Evolutionary conservation across 768 basidiomycete genomes (phyloP), one percentile per base, ranked within the genome.

Genomic region (Termitomyces titanicus): DNA sequence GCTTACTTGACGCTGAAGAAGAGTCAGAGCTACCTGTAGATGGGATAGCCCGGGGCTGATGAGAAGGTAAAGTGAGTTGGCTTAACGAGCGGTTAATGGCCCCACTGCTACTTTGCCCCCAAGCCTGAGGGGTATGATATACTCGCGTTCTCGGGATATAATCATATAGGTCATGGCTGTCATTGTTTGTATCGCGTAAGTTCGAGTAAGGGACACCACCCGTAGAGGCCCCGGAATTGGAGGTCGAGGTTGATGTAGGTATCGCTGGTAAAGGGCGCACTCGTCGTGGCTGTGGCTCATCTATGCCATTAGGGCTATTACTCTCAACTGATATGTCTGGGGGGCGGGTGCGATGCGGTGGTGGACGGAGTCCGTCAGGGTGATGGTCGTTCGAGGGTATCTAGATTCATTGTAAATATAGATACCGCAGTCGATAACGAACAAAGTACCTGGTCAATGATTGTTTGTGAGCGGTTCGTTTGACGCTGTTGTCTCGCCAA

Each of bases 231-330:
- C 52, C 55, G 11, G 51, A 47, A 29, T 43, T 53, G 24, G 60
- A 50, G 27, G 44, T 38, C 24, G 52, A 38, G 22, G 51, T 54
- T 27, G 63, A 56, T 24, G 60, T 61, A 37, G 63, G 63, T 57
- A 64, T 64, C 27, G 63, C 56, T 47, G 63, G 63, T 53, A 64
- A 47, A 24, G 63, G 63, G n/a, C 63, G 57, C 20, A 60, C 54
- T 43, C 63, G 55, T 22, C 61, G 55, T 4, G 55, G 61, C 51
- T 56, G 61, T n/a, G 48, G 47, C 31, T 60, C 61, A 46, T 38
- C 24, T 17, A 17, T n/a, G 46, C 42, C 53, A 29, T 29, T 46
- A 38, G 49, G 20, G 10, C 39, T 52, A 33, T 17, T 48, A 44
- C 18, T 48, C 33, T 58, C 55, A 10, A 48, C 22, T 12, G 56